These are phyloP conservation scores for Henckelia pumila DNA, from an alignment of 257 asterid genomes.

Conservation along the genomic window DNA sequence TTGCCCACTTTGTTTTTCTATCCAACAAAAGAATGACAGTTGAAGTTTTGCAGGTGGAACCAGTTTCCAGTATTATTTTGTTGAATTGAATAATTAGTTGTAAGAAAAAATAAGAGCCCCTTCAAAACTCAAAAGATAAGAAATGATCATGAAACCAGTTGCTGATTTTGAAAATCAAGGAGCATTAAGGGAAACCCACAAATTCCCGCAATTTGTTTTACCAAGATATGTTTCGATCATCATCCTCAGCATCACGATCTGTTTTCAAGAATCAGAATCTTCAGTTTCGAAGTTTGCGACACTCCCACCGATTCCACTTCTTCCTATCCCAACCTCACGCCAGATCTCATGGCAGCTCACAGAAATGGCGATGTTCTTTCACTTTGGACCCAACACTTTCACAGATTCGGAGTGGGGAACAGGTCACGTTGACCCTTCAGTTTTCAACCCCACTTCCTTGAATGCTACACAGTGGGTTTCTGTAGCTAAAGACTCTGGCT, in stretches of 20 bases:
- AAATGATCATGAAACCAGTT: conserved; percentile 19
- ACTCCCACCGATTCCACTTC: conserved; percentile 84
- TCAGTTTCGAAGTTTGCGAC: conserved; percentile 26
- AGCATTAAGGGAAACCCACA: conserved; percentile 9
- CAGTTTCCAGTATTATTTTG: background rate
- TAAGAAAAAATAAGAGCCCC: background rate
- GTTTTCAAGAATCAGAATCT: conserved; percentile 21
- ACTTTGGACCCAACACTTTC: conserved; percentile 89
- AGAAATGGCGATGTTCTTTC: conserved; percentile 87
- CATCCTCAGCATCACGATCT: conserved; percentile 24
- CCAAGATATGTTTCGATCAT: background rate
- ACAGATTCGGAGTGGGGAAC: conserved; percentile 90
- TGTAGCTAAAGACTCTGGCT: conserved; percentile 71
- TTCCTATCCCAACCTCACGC: conserved; percentile 70
- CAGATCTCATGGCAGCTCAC: conserved; percentile 92
- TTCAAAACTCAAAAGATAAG: no score
- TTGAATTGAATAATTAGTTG: background rate
- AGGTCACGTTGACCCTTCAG: conserved; percentile 68
- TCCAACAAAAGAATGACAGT: background rate
- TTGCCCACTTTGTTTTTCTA: no score
- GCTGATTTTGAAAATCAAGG: conserved; percentile 3
- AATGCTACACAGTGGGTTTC: conserved; percentile 88
- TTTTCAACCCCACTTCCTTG: conserved; percentile 63
- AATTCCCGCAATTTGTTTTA: conserved; percentile 26
- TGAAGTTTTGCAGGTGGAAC: background rate